Evolutionary conservation across 2,329 filamentous ascomycete species (phyloP).

Genomic region (Aureobasidium sp.): DNA sequence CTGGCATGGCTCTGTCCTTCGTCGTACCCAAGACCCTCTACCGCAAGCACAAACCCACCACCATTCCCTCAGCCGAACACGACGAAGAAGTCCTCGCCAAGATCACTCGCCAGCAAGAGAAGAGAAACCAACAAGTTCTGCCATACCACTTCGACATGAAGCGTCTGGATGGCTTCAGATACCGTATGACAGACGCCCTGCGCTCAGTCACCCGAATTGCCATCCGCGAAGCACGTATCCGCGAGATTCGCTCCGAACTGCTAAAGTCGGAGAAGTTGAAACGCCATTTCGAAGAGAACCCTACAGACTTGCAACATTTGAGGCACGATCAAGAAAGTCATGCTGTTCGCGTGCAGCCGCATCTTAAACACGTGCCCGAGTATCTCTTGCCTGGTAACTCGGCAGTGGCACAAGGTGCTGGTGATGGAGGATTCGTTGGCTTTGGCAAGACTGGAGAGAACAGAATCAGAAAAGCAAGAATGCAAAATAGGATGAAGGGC

Average conservation of each 20-base stretch:
- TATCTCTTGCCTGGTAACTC: constrained; percentile 78
- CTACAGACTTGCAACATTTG: constrained; percentile 75
- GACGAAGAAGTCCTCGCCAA: constrained; percentile 79
- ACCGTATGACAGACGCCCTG: constrained; percentile 88
- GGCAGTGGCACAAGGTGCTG: constrained; percentile 53
- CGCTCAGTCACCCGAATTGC: constrained; percentile 84
- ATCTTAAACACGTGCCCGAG: constrained; percentile 89
- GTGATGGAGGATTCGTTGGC: constrained; percentile 70
- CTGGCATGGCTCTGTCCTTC: constrained; percentile 93
- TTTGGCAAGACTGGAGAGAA: constrained; percentile 47
- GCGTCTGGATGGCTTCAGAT: constrained; percentile 87
- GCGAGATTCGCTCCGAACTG: constrained; percentile 82
- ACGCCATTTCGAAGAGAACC: constrained; percentile 95
- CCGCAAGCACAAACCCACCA: constrained; percentile 84
- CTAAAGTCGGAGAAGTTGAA: constrained; percentile 91
- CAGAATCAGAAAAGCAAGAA: constrained; percentile 39
- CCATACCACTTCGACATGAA: constrained; percentile 93
- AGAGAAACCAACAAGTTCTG: constrained; percentile 72
- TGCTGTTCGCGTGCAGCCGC: constrained; percentile 74
- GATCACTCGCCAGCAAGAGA: constrained; percentile 70
- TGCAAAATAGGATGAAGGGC: constrained; percentile 35
- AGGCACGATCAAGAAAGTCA: constrained; percentile 85
- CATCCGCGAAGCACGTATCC: constrained; percentile 79
- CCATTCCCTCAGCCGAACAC: constrained; percentile 64
- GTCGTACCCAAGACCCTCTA: constrained; percentile 75